Conservation (phyloP, 2,329 filamentous ascomycete species). For the Aspergillus piperis region DNA sequence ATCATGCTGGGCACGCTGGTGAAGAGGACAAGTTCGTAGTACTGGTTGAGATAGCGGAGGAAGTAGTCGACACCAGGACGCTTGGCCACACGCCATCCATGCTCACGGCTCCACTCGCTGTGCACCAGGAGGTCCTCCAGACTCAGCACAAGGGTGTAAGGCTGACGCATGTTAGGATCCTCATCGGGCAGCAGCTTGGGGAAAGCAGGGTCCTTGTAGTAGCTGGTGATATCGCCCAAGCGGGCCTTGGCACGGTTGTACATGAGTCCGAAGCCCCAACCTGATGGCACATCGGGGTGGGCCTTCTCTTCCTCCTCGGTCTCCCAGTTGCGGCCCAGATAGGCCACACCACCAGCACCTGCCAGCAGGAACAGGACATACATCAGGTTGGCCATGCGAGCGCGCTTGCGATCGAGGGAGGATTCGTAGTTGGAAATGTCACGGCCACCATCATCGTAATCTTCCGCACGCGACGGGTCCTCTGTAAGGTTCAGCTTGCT, state of each 20-base stretch:
- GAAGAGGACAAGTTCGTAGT: conserved; percentile 97
- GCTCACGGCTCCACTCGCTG: conserved; percentile 89
- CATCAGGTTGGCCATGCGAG: conserved; percentile 72
- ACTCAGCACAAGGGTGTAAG: conserved; percentile 89
- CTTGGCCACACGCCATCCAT: conserved; percentile 95
- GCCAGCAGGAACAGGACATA: conserved; percentile 63
- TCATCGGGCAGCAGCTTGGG: conserved; percentile 78
- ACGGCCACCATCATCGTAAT: conserved; percentile 53
- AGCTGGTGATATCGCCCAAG: conserved; percentile 73
- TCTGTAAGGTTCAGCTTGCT: conserved; percentile 55
- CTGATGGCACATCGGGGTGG: conserved; percentile 73
- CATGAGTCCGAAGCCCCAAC: conserved; percentile 74
- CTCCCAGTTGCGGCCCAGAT: conserved; percentile 87
- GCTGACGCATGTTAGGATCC: conserved; percentile 76
- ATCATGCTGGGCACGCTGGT: conserved; percentile 82
- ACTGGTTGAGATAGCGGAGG: conserved; percentile 91
- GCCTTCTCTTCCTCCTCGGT: conserved; percentile 67
- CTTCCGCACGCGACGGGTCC: conserved; percentile 48
- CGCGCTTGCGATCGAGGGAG: conserved; percentile 80
- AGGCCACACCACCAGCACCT: conserved; percentile 63
- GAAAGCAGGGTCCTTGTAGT: conserved; percentile 96
- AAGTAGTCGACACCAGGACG: conserved; percentile 96
- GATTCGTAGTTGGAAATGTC: conserved; percentile 82
- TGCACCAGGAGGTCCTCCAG: conserved; percentile 93
- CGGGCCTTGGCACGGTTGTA: conserved; percentile 79